These are phyloP conservation scores for Alternaria gaisen DNA, from an alignment of 2,329 filamentous ascomycete genomes.

Conservation along the genomic window DNA sequence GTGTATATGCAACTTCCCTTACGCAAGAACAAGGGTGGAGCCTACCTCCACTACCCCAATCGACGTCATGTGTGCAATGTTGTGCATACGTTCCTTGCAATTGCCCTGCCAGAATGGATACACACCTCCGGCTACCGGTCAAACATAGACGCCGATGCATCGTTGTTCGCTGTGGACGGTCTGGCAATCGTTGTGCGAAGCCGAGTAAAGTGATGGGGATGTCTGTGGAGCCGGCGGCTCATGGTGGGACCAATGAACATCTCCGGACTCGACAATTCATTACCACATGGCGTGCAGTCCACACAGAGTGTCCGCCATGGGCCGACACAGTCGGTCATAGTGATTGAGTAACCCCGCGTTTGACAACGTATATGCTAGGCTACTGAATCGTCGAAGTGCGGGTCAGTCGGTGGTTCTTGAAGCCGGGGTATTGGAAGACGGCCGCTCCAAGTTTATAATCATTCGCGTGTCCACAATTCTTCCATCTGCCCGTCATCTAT, in stretches of 20 bases:
- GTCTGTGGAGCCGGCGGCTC: background rate
- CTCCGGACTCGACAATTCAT: background rate
- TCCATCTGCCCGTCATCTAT: background rate
- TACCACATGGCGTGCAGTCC: background rate
- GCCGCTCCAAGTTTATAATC: background rate
- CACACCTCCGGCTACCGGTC: background rate
- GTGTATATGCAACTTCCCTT: background rate
- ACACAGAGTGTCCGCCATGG: background rate
- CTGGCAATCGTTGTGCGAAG: background rate
- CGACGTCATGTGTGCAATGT: background rate
- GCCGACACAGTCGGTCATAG: background rate
- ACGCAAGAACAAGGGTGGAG: background rate
- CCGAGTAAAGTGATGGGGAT: background rate
- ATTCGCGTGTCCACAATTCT: background rate
- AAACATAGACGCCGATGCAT: background rate
- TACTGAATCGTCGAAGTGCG: background rate
- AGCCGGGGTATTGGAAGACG: background rate
- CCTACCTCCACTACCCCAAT: background rate
- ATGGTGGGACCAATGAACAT: constrained; percentile 1
- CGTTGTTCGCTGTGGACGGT: background rate
- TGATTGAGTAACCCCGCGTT: background rate
- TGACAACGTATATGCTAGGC: too few relatives aligned
- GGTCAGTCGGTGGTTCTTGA: background rate
- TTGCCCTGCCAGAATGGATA: background rate
- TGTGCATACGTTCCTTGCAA: background rate